These are phyloP conservation scores for Wallacemonas collosoma DNA, from an alignment of 208 protist genomes.

Conservation along the genomic window DNA sequence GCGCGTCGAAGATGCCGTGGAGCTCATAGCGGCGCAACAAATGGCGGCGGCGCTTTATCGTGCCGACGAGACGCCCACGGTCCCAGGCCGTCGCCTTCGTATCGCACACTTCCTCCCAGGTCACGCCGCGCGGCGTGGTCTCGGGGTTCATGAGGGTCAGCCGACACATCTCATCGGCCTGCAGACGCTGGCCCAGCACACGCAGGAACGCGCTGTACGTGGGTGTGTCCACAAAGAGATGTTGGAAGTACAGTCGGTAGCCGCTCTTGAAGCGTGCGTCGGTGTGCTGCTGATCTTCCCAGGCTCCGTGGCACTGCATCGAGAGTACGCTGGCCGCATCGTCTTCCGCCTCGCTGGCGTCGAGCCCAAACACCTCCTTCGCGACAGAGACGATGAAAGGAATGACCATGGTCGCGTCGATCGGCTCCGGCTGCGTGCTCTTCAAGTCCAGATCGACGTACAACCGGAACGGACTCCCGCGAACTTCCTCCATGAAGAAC, in stretches of 20 bases:
- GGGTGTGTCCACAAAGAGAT: constrained; percentile 14
- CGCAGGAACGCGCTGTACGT: background rate
- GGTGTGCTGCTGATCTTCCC: background rate
- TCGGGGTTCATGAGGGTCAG: constrained; percentile 3
- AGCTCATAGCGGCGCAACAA: constrained; percentile 6
- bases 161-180: background rate
- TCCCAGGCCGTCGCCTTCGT: constrained; percentile 18
- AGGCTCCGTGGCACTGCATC: constrained; percentile 11
- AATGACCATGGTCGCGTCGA: constrained; percentile 1
- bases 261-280: constrained; percentile 17
- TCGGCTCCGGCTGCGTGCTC: constrained; percentile 7
- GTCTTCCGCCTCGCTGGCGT: background rate
- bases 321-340: background rate
- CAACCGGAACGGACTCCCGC: constrained; percentile 16
- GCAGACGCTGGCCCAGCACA: background rate
- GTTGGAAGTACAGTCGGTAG: constrained; percentile 21
- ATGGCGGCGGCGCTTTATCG: constrained; percentile 18
- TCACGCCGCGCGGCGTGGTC: background rate
- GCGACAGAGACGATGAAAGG: background rate
- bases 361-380: background rate
- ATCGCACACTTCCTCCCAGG: constrained; percentile 14
- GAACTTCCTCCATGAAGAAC: constrained; percentile 24
- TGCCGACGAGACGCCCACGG: constrained; percentile 17
- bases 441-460: constrained; percentile 21
- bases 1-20: background rate